Evolutionary conservation across 805 yeast species (phyloP).

Genomic region (Kodamaea kaohsiungensis): DNA sequence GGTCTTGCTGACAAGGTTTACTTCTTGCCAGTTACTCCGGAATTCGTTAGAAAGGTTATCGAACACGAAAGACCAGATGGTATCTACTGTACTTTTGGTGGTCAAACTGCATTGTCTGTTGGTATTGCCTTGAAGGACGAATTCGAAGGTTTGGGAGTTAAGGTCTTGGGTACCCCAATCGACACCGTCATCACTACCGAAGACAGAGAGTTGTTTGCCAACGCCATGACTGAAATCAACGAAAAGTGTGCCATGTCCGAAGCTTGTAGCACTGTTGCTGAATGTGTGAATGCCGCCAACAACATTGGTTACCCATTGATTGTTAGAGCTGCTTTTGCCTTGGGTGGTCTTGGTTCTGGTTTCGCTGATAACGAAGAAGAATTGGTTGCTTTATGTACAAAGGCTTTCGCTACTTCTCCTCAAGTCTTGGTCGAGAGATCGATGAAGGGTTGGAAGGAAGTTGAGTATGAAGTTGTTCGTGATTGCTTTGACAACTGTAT

Average conservation of each 20-base stretch:
- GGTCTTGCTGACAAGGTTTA: conserved; percentile 98
- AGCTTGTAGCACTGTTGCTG: conserved; percentile 77
- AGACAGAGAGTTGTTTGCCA: conserved; percentile 94
- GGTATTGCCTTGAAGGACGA: conserved; percentile 96
- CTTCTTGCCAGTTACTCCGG: conserved; percentile 96
- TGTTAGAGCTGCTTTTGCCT: conserved; percentile 95
- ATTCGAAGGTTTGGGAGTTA: conserved; percentile 86
- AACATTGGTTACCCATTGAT: conserved; percentile 93
- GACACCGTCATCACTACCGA: conserved; percentile 97
- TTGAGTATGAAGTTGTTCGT: conserved; percentile 98
- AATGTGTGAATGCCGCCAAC: conserved; percentile 81
- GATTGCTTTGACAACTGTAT: conserved; percentile 97
- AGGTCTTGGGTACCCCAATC: conserved; percentile 94
- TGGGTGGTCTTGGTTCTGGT: conserved; percentile 98
- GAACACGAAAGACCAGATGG: conserved; percentile 96
- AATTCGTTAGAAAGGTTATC: conserved; percentile 93
- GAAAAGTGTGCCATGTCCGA: conserved; percentile 95
- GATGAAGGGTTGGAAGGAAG: conserved; percentile 99
- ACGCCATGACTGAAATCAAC: conserved; percentile 90
- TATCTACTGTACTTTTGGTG: conserved; percentile 96
- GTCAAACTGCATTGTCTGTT: conserved; percentile 95
- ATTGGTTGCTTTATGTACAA: conserved; percentile 78
- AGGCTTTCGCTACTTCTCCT: conserved; percentile 94
- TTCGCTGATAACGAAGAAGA: conserved; percentile 88
- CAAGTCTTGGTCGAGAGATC: conserved; percentile 94